Percentiles rank a stretch among this genome's conserved stretches.
Evolutionary conservation across 148 eudicot species (phyloP).

Genomic region (Spergularia marina): DNA sequence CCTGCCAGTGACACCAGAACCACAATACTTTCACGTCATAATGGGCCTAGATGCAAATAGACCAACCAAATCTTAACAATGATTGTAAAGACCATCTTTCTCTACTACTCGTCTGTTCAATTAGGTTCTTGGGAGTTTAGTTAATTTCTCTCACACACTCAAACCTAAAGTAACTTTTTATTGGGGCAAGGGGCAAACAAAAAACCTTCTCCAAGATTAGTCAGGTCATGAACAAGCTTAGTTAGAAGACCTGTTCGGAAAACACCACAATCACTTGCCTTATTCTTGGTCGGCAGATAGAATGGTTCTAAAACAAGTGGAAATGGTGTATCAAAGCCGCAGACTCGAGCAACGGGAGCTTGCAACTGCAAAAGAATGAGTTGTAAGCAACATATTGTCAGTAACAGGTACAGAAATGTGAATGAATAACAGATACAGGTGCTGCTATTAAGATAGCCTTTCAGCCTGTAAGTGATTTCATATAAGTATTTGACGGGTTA

Average conservation of each 20-base stretch:
- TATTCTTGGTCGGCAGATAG: constrained; percentile 88
- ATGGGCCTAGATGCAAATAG: not conserved
- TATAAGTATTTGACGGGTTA: too few relatives aligned
- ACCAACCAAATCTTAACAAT: not conserved
- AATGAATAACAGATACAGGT: too few relatives aligned
- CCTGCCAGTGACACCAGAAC: constrained; percentile 38
- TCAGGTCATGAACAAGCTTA: not conserved
- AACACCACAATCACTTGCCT: constrained; percentile 40
- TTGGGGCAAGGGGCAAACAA: too few relatives aligned
- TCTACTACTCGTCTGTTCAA: too few relatives aligned
- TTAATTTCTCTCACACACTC: too few relatives aligned
- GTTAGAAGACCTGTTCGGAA: not conserved
- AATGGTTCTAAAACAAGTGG: constrained; percentile 95
- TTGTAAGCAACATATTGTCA: too few relatives aligned
- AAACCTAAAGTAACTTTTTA: not conserved
- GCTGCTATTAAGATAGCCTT: too few relatives aligned
- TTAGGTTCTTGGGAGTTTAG: too few relatives aligned
- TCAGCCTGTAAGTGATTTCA: too few relatives aligned
- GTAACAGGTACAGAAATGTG: too few relatives aligned
- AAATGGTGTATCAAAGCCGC: constrained; percentile 94
- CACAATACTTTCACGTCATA: not conserved
- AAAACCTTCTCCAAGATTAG: not conserved
- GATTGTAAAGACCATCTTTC: too few relatives aligned
- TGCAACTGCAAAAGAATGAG: constrained; percentile 67
- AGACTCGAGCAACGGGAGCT: constrained; percentile 90